Evolutionary conservation across 139 green algal species (phyloP), one percentile per base, ranked within the genome.

Genomic region (Pleodorina starrii): DNA sequence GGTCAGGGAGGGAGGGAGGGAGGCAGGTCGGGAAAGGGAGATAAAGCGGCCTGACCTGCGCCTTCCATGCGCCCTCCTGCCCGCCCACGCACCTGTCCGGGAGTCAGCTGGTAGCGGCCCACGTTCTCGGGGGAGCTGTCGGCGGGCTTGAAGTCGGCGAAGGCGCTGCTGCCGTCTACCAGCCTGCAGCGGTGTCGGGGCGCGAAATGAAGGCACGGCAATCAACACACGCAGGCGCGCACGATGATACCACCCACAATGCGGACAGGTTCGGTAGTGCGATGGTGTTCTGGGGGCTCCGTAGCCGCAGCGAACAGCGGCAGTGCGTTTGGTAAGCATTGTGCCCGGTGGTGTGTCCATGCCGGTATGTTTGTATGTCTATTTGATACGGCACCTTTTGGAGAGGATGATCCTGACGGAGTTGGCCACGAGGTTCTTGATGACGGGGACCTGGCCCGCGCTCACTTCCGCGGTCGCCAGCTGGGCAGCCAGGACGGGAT

Each of bases 31-130:
- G n/a, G n/a, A n/a, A n/a, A n/a, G 14, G 14, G 14, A 60, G 14
- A 60, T 60, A 60, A 60, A 60, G 17, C 51, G 14, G 51, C 51
- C 14, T 60, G 51, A 14, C 51, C 51, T 60, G 14, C 17, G 17
- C 17, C 51, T 60, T 60, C 17, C 17, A 60, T 60, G 17, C 51
- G 14, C 14, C 51, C n/a, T n/a, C 1, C 0, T n/a, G n/a, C 43
- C 43, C 10, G 40, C 38, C 32, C 36, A 50, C 51, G 5, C 51
- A 85, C 77, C 77, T 85, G 77, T 36, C 38, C 35, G 21, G 77
- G 77, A 0, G 77, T 75, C 36, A 46, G 60, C 80, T 77, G 59
- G 80, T 86, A 86, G 32, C 48, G 46, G 43, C 81, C 81, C 21
- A 75, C 14, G 60, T 48, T 73, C 0, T 5, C 51, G 36, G 21